Conservation (phyloP, 2,329 filamentous ascomycete genomes). For the Cladosporium sp. region DNA sequence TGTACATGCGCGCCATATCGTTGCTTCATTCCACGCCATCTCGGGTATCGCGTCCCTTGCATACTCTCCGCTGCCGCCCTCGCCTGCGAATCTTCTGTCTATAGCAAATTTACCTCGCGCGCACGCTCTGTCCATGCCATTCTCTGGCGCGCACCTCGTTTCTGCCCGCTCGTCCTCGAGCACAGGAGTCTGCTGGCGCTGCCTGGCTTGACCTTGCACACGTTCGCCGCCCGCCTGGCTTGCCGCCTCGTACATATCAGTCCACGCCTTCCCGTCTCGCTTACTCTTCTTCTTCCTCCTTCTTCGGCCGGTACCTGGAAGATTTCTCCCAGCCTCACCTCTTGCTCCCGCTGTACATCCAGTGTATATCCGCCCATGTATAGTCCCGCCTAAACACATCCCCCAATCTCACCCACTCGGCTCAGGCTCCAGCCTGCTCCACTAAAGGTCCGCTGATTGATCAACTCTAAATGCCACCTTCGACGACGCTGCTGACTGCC, state of each 20-base stretch:
- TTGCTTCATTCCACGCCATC: conserved; percentile 11
- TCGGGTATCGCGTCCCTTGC: conserved; percentile 11
- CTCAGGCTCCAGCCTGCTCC: conserved; percentile 3
- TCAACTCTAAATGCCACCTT: conserved; percentile 2
- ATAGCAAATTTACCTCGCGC: neutral
- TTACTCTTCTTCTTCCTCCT: conserved; percentile 2
- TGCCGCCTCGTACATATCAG: conserved; percentile 10
- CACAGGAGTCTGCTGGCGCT: conserved; percentile 4
- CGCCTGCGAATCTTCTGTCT: neutral
- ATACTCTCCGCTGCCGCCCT: conserved; percentile 4
- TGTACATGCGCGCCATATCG: conserved; percentile 4
- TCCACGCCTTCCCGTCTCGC: neutral
- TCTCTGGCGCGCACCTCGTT: conserved; percentile 4
- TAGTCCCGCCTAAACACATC: conserved; percentile 2
- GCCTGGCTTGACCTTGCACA: conserved; percentile 11
- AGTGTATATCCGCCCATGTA: conserved; percentile 9
- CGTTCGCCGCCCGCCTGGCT: conserved; percentile 5
- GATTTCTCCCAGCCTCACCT: neutral
- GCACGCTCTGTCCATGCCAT: conserved; percentile 5
- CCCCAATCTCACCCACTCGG: neutral
- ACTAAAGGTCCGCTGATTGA: conserved; percentile 6
- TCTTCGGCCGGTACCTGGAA: neutral
- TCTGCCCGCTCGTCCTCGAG: conserved; percentile 7
- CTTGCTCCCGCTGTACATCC: conserved; percentile 6
- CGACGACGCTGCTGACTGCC: conserved; percentile 2